phyloP scores from a whole-genome alignment of 345 rosid species.

The Syzygium grande region DNA sequence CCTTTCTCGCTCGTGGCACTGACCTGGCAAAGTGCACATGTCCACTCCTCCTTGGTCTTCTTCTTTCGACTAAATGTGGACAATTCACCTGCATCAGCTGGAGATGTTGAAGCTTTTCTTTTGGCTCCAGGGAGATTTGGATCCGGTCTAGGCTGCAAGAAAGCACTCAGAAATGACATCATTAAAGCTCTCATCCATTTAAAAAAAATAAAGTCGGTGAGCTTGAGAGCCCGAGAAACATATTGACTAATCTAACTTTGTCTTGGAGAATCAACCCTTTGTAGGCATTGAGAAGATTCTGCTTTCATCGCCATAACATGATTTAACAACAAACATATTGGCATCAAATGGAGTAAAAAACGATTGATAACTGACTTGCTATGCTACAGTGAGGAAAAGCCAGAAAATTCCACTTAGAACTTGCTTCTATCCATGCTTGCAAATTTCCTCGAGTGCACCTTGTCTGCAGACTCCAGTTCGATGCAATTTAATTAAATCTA shows the following conservation, averaged over 20 bases:
- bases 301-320: not conserved
- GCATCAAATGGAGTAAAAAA: not conserved
- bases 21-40: slow-evolving; percentile 43
- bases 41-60: slow-evolving; percentile 30
- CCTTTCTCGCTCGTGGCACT: slow-evolving; percentile 24
- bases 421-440: not conserved
- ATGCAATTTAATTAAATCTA: not conserved
- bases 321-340: not conserved
- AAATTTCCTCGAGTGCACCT: not conserved
- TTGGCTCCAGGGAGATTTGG: slow-evolving; percentile 23
- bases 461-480: not conserved
- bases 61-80: slow-evolving; percentile 11
- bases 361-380: not conserved
- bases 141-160: slow-evolving; percentile 47
- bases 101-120: slow-evolving; percentile 25
- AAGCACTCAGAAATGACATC: not conserved
- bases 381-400: not conserved
- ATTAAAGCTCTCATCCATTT: not conserved
- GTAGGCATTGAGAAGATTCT: not conserved
- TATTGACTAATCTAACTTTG: not conserved
- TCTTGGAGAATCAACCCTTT: not conserved
- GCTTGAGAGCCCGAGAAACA: not conserved
- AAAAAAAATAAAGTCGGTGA: not conserved
- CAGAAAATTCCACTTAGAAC: not conserved
- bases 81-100: slow-evolving; percentile 4